Conservation (phyloP, 2,329 filamentous ascomycete genomes). For the Scorias spongiosa region DNA sequence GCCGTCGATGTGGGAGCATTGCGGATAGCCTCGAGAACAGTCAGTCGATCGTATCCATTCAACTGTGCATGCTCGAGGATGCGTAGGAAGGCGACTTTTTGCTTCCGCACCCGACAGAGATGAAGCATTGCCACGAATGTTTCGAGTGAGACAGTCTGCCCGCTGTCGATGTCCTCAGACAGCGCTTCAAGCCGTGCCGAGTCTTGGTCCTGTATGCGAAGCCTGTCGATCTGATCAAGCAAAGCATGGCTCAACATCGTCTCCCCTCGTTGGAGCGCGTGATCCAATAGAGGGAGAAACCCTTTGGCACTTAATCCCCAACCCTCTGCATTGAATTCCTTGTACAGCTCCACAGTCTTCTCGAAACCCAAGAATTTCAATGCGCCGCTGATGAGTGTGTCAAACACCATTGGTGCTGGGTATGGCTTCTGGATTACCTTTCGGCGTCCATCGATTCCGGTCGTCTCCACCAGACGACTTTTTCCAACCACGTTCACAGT, state of each 20-base stretch:
- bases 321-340: constrained; percentile 27
- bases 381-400: constrained; percentile 26
- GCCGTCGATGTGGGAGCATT: not conserved
- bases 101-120: not conserved
- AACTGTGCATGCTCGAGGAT: not conserved
- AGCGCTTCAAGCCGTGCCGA: too few relatives aligned
- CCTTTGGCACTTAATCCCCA: constrained; percentile 29
- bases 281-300: constrained; percentile 23
- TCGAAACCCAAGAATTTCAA: constrained; percentile 31
- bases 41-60: not conserved
- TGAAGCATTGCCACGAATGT: not conserved
- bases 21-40: not conserved
- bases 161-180: too few relatives aligned
- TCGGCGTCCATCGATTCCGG: constrained; percentile 3
- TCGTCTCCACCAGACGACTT: constrained; percentile 7
- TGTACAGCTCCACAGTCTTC: constrained; percentile 26
- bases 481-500: constrained; percentile 17
- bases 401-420: constrained; percentile 30
- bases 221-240: too few relatives aligned
- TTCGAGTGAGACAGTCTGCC: not conserved
- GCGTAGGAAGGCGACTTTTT: not conserved
- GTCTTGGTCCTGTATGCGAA: too few relatives aligned
- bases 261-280: too few relatives aligned
- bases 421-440: constrained; percentile 28
- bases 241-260: too few relatives aligned